Evolutionary conservation across 352 stramenopile genomes (phyloP).

Genomic region (Phytophthora capsici): DNA sequence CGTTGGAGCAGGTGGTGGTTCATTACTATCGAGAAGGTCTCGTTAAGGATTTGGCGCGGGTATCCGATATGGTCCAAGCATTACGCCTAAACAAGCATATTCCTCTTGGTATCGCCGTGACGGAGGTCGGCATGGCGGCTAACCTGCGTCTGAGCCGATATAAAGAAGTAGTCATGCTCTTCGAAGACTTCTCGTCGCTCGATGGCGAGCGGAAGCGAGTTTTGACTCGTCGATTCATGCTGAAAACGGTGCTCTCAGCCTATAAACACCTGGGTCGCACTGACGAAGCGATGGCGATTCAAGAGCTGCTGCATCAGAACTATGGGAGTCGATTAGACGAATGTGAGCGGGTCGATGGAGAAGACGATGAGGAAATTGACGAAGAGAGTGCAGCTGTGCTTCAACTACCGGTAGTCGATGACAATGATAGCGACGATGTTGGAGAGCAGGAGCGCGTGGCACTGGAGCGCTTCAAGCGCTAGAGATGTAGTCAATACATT

Average conservation of each 20-base stretch:
- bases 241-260: constrained; percentile 59
- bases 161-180: constrained; percentile 69
- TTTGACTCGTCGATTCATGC: constrained; percentile 61
- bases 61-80: constrained; percentile 67
- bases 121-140: constrained; percentile 76
- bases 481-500: constrained; percentile 29
- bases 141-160: constrained; percentile 65
- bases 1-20: constrained; percentile 71
- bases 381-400: constrained; percentile 35
- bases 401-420: constrained; percentile 14
- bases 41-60: constrained; percentile 62
- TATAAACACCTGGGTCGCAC: constrained; percentile 57
- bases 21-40: constrained; percentile 76
- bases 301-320: constrained; percentile 48
- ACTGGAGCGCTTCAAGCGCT: constrained; percentile 31
- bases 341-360: not conserved
- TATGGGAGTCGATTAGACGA: constrained; percentile 38
- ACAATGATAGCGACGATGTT: constrained; percentile 38
- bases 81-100: constrained; percentile 81
- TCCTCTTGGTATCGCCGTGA: constrained; percentile 71
- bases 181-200: constrained; percentile 73
- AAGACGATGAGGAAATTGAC: constrained; percentile 2
- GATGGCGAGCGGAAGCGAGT: constrained; percentile 72
- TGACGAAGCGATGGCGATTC: constrained; percentile 73
- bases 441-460: constrained; percentile 20